These are phyloP conservation scores for Geotrichum restrictum DNA, from an alignment of 1,139 yeast species.

Conservation along the genomic window DNA sequence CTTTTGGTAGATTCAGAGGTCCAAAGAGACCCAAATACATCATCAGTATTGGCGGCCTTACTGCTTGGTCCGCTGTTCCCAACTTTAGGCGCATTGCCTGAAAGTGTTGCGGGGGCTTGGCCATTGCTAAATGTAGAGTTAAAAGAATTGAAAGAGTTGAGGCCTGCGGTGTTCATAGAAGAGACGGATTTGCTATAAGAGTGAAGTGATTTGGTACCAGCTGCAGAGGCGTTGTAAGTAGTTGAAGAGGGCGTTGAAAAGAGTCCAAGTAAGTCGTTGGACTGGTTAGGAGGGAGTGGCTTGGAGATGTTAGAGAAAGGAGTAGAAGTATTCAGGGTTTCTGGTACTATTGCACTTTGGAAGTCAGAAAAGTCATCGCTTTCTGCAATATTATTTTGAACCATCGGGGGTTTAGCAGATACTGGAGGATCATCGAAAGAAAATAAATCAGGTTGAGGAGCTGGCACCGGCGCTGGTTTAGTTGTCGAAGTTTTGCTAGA, in stretches of 20 bases:
- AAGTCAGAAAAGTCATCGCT: conserved; percentile 94
- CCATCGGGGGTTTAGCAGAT: conserved; percentile 21
- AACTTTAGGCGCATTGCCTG: conserved; percentile 39
- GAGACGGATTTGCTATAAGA: conserved; percentile 21
- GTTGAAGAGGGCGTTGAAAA: conserved; percentile 25
- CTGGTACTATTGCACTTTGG: conserved; percentile 59
- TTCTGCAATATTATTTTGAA: conserved; percentile 41
- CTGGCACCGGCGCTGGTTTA: conserved; percentile 29
- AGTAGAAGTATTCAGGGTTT: conserved; percentile 28
- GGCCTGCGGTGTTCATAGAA: conserved; percentile 26
- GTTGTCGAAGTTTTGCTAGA: conserved; percentile 12
- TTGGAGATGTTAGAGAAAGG: conserved; percentile 30
- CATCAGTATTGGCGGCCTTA: conserved; percentile 44
- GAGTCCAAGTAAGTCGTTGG: conserved; percentile 27
- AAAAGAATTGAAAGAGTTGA: conserved; percentile 25
- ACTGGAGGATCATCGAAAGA: conserved; percentile 45
- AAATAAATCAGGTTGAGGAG: conserved; percentile 48
- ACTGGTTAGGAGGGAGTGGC: conserved; percentile 24
- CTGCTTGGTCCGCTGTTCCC: neutral
- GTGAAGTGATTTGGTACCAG: conserved; percentile 5
- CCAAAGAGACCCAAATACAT: conserved; percentile 82
- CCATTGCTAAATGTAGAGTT: conserved; percentile 26
- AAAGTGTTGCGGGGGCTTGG: conserved; percentile 22
- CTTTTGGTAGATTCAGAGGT: conserved; percentile 48
- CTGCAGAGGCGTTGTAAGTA: neutral